Conservation (phyloP, 106 monocot genomes). For the Iris macrosiphon region DNA sequence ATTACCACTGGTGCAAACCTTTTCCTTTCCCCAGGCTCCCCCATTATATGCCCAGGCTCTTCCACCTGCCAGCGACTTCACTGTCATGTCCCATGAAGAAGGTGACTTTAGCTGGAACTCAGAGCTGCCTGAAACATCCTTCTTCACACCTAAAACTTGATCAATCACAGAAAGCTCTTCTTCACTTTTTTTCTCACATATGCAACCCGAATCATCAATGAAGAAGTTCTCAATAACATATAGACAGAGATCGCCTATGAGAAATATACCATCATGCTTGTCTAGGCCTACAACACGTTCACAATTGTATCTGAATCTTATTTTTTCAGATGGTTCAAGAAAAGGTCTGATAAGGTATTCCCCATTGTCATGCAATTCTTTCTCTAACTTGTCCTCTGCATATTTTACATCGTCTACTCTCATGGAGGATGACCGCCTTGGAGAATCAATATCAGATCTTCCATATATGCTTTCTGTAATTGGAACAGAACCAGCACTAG, state of each 20-base stretch:
- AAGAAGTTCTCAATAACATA: constrained; percentile 98
- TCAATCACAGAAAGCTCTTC: constrained; percentile 91
- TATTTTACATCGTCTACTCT: constrained; percentile 38
- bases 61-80: constrained; percentile 66
- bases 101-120: constrained; percentile 72
- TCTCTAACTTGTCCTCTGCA: constrained; percentile 66
- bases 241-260: constrained; percentile 82
- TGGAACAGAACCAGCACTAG: constrained; percentile 59
- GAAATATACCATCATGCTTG: constrained; percentile 99
- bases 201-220: constrained; percentile 89
- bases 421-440: constrained; percentile 54
- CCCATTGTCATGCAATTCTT: constrained; percentile 90
- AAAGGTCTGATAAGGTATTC: constrained; percentile 96
- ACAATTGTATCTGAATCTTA: constrained; percentile 91
- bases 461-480: constrained; percentile 57
- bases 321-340: constrained; percentile 84
- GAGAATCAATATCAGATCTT: constrained; percentile 73
- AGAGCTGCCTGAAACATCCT: constrained; percentile 54
- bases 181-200: constrained; percentile 88
- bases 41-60: constrained; percentile 99
- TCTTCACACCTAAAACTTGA: constrained; percentile 95
- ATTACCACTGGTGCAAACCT: constrained; percentile 63
- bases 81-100: constrained; percentile 50
- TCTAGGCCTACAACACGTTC: constrained; percentile 97
- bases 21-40: constrained; percentile 99